A percentile compares a stretch with the other conserved stretches of the same genome.
Evolutionary conservation across 1,284 basidiomycete genomes (phyloP).

Genomic region (Testicularia cyperi): DNA sequence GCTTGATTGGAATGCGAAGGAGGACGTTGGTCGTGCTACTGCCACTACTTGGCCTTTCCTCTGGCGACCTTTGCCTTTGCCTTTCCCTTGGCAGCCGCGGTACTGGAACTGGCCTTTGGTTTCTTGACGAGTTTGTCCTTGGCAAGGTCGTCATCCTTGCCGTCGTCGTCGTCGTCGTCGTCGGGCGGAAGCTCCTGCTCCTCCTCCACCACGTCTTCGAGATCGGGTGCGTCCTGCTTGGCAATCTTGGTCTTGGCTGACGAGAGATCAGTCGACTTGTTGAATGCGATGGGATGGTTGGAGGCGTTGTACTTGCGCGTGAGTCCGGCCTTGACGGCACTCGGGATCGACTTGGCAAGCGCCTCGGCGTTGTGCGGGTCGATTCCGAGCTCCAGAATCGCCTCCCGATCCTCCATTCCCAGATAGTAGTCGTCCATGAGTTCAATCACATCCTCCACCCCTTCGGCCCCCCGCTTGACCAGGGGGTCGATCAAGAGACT

Average conservation of each 20-base stretch:
- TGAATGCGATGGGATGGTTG: conserved; percentile 46
- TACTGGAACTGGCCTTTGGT: conserved; percentile 57
- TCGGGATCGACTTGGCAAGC: conserved; percentile 78
- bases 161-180: conserved; percentile 19
- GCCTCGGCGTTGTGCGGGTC: conserved; percentile 70
- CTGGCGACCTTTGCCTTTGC: conserved; percentile 1
- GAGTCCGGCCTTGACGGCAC: conserved; percentile 78
- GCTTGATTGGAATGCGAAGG: too few relatives aligned
- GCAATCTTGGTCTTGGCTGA: conserved; percentile 27
- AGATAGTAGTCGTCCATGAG: conserved; percentile 93
- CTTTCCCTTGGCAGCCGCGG: conserved; percentile 40
- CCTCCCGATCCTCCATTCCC: conserved; percentile 92
- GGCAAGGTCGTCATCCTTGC: conserved; percentile 59
- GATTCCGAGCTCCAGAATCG: conserved; percentile 86
- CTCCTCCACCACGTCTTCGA: conserved; percentile 57
- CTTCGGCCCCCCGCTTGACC: conserved; percentile 65
- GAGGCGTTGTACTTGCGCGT: conserved; percentile 69
- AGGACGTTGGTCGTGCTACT: too few relatives aligned
- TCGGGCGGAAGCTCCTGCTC: conserved; percentile 57
- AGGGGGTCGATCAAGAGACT: conserved; percentile 78
- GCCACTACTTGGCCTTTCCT: too few relatives aligned
- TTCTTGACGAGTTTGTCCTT: conserved; percentile 67
- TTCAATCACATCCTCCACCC: conserved; percentile 77
- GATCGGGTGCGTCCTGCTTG: conserved; percentile 37
- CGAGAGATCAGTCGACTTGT: conserved; percentile 27